A percentile compares a stretch with the other conserved stretches of the same genome.
Evolutionary conservation across 129 eudicot genomes (phyloP).

Genomic region (Arctium minus): DNA sequence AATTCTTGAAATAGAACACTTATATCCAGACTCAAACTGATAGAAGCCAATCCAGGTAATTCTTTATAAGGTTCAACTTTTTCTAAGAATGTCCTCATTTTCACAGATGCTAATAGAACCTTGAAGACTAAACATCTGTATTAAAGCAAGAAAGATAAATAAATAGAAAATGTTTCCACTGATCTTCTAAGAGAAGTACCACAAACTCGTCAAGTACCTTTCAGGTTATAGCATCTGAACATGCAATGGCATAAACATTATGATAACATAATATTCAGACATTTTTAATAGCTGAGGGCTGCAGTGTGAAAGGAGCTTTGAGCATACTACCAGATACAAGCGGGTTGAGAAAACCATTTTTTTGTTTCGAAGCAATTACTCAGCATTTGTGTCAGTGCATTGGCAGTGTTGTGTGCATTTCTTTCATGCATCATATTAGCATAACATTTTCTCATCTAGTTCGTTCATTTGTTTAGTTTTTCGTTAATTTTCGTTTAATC

Average conservation of each 20-base stretch:
- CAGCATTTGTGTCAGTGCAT: background rate
- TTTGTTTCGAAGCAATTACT: background rate
- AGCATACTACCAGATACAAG: background rate
- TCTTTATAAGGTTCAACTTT: background rate
- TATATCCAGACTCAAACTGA: background rate
- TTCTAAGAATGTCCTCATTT: background rate
- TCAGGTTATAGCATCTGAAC: background rate
- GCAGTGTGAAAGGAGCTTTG: background rate
- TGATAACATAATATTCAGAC: background rate
- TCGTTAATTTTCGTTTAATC: no score
- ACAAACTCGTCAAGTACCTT: background rate
- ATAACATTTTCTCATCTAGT: no score
- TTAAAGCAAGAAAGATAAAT: background rate
- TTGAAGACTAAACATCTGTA: background rate
- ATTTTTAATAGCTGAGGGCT: background rate
- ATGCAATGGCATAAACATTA: background rate
- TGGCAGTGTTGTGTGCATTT: no score
- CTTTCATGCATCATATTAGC: no score
- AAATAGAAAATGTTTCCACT: background rate
- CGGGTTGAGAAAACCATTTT: background rate
- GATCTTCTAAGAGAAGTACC: background rate
- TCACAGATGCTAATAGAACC: background rate
- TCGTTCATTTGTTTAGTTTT: no score
- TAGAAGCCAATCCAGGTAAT: background rate
- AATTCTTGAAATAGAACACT: background rate